Conservation (phyloP, 371 early-diverging fungal species). For the Rhizomucor miehei region DNA sequence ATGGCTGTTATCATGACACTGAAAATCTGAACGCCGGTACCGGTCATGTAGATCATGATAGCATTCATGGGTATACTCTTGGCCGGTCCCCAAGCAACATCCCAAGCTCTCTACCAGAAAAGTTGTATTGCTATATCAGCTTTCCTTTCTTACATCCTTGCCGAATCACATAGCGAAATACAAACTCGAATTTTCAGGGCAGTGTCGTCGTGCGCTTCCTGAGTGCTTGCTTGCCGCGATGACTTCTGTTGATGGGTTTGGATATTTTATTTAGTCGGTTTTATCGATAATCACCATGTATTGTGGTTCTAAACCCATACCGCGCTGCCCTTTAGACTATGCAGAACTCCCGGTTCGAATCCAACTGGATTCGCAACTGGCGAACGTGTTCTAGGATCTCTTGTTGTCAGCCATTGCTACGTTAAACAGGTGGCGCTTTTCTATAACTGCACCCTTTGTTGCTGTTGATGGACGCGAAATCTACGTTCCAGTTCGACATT, state of each 20-base stretch:
- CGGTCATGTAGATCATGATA: slow-evolving; percentile 98
- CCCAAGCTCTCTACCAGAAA: slow-evolving; percentile 98
- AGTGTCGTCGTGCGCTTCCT: slow-evolving; percentile 26
- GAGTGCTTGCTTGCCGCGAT: slow-evolving; percentile 14
- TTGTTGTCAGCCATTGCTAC: background rate
- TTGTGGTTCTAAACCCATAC: background rate
- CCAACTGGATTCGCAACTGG: slow-evolving; percentile 37
- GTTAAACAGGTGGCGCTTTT: background rate
- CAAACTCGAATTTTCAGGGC: slow-evolving; percentile 36
- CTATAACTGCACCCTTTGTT: background rate
- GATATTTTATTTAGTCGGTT: background rate
- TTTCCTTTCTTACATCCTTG: background rate
- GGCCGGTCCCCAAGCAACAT: slow-evolving; percentile 87
- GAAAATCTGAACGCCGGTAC: slow-evolving; percentile 93
- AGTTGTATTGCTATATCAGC: slow-evolving; percentile 2
- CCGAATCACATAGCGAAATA: background rate
- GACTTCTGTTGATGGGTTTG: slow-evolving; percentile 27
- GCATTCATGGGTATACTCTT: slow-evolving; percentile 96
- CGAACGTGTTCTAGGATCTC: no score
- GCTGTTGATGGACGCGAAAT: slow-evolving; percentile 32
- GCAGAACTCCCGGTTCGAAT: slow-evolving; percentile 29
- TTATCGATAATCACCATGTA: background rate
- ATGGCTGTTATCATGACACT: slow-evolving; percentile 93
- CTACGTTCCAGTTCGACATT: slow-evolving; percentile 37
- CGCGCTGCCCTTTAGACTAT: slow-evolving; percentile 17